Conservation (phyloP, 129 eudicot species). For the Centrapalus pauciflorus region DNA sequence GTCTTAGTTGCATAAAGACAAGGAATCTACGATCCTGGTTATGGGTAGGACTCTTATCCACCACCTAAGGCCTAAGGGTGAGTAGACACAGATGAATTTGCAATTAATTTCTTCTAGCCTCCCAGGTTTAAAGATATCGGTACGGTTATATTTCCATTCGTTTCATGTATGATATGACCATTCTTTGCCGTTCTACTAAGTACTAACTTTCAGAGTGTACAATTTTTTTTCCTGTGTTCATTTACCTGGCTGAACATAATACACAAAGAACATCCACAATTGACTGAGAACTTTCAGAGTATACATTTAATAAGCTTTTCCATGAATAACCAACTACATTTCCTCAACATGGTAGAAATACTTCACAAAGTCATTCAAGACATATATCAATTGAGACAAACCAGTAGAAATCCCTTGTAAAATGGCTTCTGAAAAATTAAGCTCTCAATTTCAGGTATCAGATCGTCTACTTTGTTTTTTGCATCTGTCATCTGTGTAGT, state of each 20-base stretch:
- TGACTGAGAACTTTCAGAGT: not conserved
- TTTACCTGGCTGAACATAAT: constrained; percentile 1
- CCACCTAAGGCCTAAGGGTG: constrained; percentile 12
- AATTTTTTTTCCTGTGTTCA: not conserved
- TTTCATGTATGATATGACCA: too few species aligned
- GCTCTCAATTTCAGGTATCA: not conserved
- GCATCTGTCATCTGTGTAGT: not conserved
- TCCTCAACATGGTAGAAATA: too few species aligned
- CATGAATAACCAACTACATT: not conserved
- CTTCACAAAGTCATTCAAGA: too few species aligned
- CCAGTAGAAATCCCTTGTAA: too few species aligned
- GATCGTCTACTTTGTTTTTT: not conserved
- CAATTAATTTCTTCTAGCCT: not conserved
- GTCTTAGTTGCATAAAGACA: constrained; percentile 21
- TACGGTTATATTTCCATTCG: too few species aligned
- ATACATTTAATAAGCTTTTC: not conserved
- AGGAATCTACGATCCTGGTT: not conserved
- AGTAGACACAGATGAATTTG: not conserved
- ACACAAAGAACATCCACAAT: constrained; percentile 8
- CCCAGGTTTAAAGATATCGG: not conserved
- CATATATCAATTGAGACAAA: too few species aligned
- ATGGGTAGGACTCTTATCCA: constrained; percentile 23
- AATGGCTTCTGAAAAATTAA: not conserved
- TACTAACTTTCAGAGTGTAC: not conserved
- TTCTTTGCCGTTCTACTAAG: not conserved